Base-by-base conservation (phyloP, 2,329 filamentous ascomycete species). In the Nothomitra cinnamomea region DNA sequence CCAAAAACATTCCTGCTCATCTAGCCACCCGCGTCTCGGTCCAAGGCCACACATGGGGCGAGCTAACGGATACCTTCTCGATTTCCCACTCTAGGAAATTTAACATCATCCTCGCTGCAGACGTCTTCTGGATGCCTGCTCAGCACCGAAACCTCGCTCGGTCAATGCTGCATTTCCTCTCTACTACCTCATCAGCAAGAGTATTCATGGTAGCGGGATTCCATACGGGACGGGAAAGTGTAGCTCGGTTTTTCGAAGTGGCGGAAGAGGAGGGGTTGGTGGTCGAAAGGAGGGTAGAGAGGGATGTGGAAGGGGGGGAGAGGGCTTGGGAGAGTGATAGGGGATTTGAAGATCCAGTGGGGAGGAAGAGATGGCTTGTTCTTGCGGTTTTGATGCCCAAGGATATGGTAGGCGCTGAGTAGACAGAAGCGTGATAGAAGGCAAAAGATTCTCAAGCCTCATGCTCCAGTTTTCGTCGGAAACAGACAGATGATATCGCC, bases 401-500 rank as follows among this genome's bases (percentile, higher is more conserved):
- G 38, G 22, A 12, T 21, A 35, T 6, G 19, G 35, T 2, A n/a
- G 12, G 19, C 15, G 28, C 24, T 52, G 51, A 36, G 24, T 53
- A 53, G 13, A 47, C 3, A 50, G 24, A 8, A 32, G 28, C 28
- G 28, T 32, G 10, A 32, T 32, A 10, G 54, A 28, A 28, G 12
- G 2, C 13, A 13, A 8, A 25, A 19, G 13, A 19, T 25, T 25
- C 35, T 51, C 51, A 36, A 6, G 6, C 28, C 1, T 32, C 22
- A 6, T 36, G n/a, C 51, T 56, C 45, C 56, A 21, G 35, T 54
- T 63, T 65, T 62, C 71, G 82, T 58, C 72, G 75, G 65, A 95
- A 95, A 64, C 86, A 90, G 53, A 95, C 66, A 55, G 85, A 95
- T 62, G 83, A 90, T 41, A 96, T 87, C 1, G 85, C 87, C 71